A percentile compares a stretch with the other conserved stretches of the same genome.
These are phyloP conservation scores for Populus hybrid DNA, from an alignment of 441 rosid species.

Conservation along the genomic window DNA sequence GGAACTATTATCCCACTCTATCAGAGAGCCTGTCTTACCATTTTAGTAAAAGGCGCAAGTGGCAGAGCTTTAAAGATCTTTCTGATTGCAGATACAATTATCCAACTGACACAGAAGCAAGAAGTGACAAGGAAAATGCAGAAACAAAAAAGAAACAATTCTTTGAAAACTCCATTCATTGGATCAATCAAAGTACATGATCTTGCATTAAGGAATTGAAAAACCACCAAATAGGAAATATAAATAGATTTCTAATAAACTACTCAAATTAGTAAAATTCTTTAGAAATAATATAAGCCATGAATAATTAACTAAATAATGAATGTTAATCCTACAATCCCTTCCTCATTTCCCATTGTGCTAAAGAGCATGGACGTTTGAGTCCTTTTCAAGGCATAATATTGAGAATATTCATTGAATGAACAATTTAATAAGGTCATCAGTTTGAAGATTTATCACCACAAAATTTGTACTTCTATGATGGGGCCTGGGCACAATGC, in stretches of 20 bases:
- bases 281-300: neutral
- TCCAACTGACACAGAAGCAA: neutral
- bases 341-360: neutral
- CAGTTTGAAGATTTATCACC: neutral
- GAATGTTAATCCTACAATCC: neutral
- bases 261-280: neutral
- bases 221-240: neutral
- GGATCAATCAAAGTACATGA: neutral
- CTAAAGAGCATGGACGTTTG: conserved; percentile 1
- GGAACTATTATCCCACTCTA: neutral
- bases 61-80: neutral
- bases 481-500: neutral
- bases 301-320: neutral
- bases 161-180: neutral
- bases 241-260: neutral
- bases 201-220: neutral
- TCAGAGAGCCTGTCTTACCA: neutral
- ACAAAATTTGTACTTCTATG: neutral
- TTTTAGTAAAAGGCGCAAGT: neutral
- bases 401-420: conserved; percentile 21
- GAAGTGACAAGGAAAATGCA: neutral
- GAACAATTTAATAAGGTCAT: neutral
- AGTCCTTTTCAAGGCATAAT: conserved; percentile 11
- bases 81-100: neutral
- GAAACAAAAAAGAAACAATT: neutral